Base-by-base conservation (phyloP, 352 stramenopile species). In the Globisporangium spinosum region DNA sequence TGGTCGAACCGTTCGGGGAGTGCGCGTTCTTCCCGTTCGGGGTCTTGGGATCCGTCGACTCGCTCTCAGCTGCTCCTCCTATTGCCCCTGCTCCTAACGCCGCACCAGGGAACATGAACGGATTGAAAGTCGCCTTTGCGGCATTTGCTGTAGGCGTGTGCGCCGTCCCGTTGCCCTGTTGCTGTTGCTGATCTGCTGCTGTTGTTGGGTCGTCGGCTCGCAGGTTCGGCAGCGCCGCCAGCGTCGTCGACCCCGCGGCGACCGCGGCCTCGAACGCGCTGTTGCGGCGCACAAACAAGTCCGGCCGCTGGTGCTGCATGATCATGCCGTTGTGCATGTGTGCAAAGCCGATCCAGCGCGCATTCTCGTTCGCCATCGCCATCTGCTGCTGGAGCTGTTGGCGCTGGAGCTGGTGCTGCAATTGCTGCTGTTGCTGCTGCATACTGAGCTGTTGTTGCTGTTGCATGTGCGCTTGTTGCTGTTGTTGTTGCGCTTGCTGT, bases 201-300 rank as follows among this genome's bases (percentile, higher is more conserved):
- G n/a, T 22, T 13, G 27, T 20, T 15, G 38, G 2, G 15, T 64
- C 53, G 10, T 58, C 58, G 4, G 62, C 8, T 47, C 65, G 69
- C 40, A 66, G 64, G 40, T 75, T 71, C 20, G 73, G 78, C 34
- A 83, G 57, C 4, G 77, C 79, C 15, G 73, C 68, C 9, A 89
- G 63, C 9, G 79, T 85, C 23, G 81, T 76, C 22, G 75, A 57
- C 1, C 58, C 77, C 0, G 78, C 78, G 1, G 72, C 76, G 0
- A 74, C 70, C 1, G 76, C 75, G 7, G 72, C 70, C 32, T 82
- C 75, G 34, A 82, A 73, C 12, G 63, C 43, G 23, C 22, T 64
- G 65, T 78, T 57, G 61, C 53, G 59, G 40, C 73, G 7, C 45
- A 27, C 64, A 12, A 68, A 59, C 64, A 72, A 63, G 58, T 65